Evolutionary conservation across 106 monocot species (phyloP), one percentile per base, ranked within the genome.

Genomic region (Platanthera guangdongensis): DNA sequence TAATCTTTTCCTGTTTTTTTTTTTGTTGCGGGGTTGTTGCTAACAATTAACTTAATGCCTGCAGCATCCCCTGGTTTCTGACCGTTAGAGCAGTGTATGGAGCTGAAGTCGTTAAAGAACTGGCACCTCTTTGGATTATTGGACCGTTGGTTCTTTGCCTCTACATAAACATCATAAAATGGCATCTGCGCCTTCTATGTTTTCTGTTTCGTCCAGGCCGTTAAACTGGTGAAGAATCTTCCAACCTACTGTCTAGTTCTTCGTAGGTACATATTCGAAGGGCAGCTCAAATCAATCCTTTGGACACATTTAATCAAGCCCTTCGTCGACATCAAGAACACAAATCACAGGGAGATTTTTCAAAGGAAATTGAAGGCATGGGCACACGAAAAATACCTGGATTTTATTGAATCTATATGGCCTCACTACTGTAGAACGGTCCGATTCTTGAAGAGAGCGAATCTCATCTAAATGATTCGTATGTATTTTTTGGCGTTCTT

Each of bases 391-490:
- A 90, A 84, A 71, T 86, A 86, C 21, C 54, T 88, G 60, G 90
- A 94, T 62, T 88, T 80, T 77, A 78, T 90, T 7, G 93, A 94
- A 85, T 86, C 93, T 3, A 80, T 94, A 64, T 94, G 93, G 93
- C 93, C 90, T 1, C 86, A 85, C 76, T 94, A 94, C 78, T 94
- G 93, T 83, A 80, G 90, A 80, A 90, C 86, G 4, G 82, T 94
- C 80, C 73, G 90, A 68, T 90, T 94, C 70, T 76, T 94, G 74
- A 94, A 94, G 86, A 94, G 81, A 70, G 90, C 93, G 15, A 86
- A 90, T 78, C 81, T 94, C 69, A 75, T 94, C 57, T 94, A 81
- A 81, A 63, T 21, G 72, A 74, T 71, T 19, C 18, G 6, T 59
- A 59, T 15, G 4, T 59, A 12, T 57, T 39, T 39, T 39, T 39